Evolutionary conservation across 441 rosid species (phyloP).

Genomic region (Pelargonium fulgidum): DNA sequence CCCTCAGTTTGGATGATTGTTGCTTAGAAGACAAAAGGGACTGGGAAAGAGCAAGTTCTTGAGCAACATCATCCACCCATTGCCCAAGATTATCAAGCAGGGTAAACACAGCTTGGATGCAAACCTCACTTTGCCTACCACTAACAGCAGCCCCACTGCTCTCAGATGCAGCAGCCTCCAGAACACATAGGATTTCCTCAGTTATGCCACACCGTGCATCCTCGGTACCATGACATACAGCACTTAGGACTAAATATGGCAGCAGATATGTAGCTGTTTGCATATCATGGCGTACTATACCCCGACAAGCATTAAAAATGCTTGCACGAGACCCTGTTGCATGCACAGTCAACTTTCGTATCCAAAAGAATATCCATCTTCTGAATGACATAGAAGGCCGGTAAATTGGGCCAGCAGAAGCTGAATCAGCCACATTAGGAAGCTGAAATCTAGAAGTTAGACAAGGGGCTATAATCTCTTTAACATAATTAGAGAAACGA

Average conservation of each 20-base stretch:
- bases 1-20: conserved; percentile 56
- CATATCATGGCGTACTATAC: conserved; percentile 97
- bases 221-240: conserved; percentile 85
- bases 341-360: conserved; percentile 73
- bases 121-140: conserved; percentile 86
- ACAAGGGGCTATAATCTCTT: conserved; percentile 97
- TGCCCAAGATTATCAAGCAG: conserved; percentile 99
- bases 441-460: conserved; percentile 97
- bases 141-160: conserved; percentile 54
- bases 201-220: conserved; percentile 84
- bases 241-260: conserved; percentile 89
- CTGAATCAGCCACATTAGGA: conserved; percentile 69
- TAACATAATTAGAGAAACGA: conserved; percentile 86
- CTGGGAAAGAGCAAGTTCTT: conserved; percentile 77
- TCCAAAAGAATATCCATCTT: conserved; percentile 95
- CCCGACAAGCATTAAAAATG: conserved; percentile 92
- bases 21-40: conserved; percentile 55
- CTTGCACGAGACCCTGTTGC: conserved; percentile 88
- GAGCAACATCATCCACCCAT: conserved; percentile 95
- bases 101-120: conserved; percentile 92
- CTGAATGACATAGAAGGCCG: conserved; percentile 94
- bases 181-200: conserved; percentile 83
- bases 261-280: conserved; percentile 84
- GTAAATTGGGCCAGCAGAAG: conserved; percentile 77
- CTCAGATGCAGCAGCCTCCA: conserved; percentile 84